Percentiles rank a stretch among this genome's conserved stretches.
Conservation (phyloP, 352 stramenopile genomes). For the Aphanomyces invadans region DNA sequence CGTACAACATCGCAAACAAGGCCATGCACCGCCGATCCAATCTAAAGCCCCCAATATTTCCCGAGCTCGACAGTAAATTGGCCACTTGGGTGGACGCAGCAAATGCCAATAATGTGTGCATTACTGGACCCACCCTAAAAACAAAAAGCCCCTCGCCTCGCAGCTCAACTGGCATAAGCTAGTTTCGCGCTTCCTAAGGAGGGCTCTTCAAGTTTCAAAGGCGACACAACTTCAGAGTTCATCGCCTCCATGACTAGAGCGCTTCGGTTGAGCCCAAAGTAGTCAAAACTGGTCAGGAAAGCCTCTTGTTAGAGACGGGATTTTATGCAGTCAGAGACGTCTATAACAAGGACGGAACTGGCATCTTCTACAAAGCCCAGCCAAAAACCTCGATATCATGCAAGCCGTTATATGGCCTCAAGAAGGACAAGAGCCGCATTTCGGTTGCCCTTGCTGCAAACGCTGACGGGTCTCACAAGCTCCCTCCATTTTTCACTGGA, state of each 20-base stretch:
- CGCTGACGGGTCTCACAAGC: conserved; percentile 32
- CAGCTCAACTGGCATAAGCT: background rate
- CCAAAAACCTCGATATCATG: conserved; percentile 10
- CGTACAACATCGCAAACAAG: background rate
- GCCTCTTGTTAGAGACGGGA: background rate
- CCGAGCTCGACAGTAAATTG: background rate
- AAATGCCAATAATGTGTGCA: background rate
- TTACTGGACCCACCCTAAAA: background rate
- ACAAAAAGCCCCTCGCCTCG: background rate
- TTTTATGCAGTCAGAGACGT: background rate
- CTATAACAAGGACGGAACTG: conserved; percentile 3
- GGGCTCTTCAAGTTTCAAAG: background rate
- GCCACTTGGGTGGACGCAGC: background rate
- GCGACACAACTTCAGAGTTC: background rate
- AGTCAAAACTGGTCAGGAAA: background rate
- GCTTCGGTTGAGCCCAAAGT: background rate
- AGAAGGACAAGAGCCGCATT: conserved; percentile 29
- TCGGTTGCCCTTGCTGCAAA: conserved; percentile 31
- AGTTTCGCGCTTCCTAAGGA: background rate
- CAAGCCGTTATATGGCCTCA: conserved; percentile 26
- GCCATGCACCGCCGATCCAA: background rate
- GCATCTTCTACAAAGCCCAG: background rate
- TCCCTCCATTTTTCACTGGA: conserved; percentile 32
- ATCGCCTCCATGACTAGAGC: conserved; percentile 4
- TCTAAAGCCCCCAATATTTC: background rate